Evolutionary conservation across 305 asterid species (phyloP).

Genomic region (Fraxinus ornus): DNA sequence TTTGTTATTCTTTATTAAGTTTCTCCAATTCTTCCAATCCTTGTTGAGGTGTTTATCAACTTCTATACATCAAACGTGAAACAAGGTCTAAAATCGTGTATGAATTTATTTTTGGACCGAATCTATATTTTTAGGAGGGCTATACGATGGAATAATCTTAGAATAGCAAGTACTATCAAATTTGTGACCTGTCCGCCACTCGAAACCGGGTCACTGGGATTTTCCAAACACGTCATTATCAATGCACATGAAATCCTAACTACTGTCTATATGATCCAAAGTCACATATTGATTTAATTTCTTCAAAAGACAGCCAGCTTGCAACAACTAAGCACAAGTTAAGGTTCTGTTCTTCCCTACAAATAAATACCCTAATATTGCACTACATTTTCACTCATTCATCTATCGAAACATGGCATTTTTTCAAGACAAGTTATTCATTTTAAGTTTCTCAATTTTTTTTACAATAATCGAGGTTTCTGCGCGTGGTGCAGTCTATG

Average conservation of each 20-base stretch:
- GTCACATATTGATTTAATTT: slow-evolving; percentile 31
- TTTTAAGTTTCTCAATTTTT: slow-evolving; percentile 22
- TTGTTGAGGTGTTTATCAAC: no score
- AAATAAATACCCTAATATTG: slow-evolving; percentile 31
- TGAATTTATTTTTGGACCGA: neutral
- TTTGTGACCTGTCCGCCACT: slow-evolving; percentile 28
- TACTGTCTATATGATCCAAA: slow-evolving; percentile 24
- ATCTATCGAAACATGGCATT: slow-evolving; percentile 38
- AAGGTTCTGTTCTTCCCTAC: slow-evolving; percentile 14
- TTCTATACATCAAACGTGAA: neutral
- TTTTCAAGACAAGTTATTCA: slow-evolving; percentile 17
- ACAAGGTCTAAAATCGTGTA: neutral
- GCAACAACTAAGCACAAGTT: slow-evolving; percentile 57
- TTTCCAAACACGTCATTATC: slow-evolving; percentile 40
- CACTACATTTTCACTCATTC: slow-evolving; percentile 16
- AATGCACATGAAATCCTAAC: slow-evolving; percentile 40
- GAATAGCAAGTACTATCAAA: neutral
- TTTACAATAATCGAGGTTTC: slow-evolving; percentile 32
- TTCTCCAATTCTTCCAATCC: no score
- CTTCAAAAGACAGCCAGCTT: slow-evolving; percentile 48
- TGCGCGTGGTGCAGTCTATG: slow-evolving; percentile 56
- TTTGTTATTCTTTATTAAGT: no score
- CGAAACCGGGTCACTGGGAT: slow-evolving; percentile 22
- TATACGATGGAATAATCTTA: neutral
- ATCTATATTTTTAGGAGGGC: neutral